Evolutionary conservation across 2,329 filamentous ascomycete genomes (phyloP), one percentile per base, ranked within the genome.

Genomic region (Parafenestella ontariensis): DNA sequence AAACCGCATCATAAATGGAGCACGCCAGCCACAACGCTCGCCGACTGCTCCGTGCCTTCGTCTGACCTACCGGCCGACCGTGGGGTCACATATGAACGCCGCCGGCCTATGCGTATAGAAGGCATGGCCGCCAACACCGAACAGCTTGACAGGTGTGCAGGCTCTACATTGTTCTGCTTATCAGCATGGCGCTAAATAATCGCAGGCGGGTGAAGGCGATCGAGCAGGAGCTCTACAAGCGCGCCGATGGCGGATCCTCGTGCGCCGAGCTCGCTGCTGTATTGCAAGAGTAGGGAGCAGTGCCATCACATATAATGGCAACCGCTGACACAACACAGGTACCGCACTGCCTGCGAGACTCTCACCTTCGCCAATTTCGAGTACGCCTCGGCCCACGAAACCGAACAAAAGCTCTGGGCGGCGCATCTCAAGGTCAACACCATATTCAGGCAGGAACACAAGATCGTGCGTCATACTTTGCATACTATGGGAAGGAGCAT

Each of bases 381-480:
- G 60, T 86, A 84, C 77, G 87, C 88, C 46, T 82, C 80, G 56
- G 79, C 81, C 59, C 82, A 87, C 58, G 83, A 86, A 52, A 83
- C 89, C 47, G 92, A 96, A 74, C 76, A 80, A 53, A 83, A 82
- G 56, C 83, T 98, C 42, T 98, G 94, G 94, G 82, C 86, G 56
- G 84, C 86, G 48, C 94, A 98, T 76, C 83, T 85, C 57, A 84
- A 85, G 64, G 87, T 96, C 73, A 96, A 95, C 72, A 83, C 82
- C 64, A 87, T 88, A 70, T 96, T 94, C 78, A 86, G 91, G 69
- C 88, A 87, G 69, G 81, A 86, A 50, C 62, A 66, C 46, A 61
- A 64, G 54, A 56, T 65, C 43, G 66, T 71, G 56, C 49, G 68
- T 61, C 42, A 33, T 26, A 17, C 24, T 5, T 10, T n/a, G 23